Conservation (phyloP, 2,329 filamentous ascomycete genomes). For the Aspergillus spinulosporus region DNA sequence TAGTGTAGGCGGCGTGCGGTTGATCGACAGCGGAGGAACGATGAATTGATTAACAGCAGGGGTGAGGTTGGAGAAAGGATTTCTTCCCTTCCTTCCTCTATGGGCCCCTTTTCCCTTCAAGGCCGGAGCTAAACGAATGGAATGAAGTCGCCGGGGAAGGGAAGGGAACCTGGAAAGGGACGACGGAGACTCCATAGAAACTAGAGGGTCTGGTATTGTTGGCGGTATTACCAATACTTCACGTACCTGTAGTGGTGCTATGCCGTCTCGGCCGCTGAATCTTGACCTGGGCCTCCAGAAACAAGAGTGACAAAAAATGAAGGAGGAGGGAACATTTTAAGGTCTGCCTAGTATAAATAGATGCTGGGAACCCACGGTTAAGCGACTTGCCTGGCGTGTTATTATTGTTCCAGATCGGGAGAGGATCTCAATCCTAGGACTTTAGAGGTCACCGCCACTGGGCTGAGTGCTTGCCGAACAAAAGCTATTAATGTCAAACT, state of each 20-base stretch:
- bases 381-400: not conserved
- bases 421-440: conserved; percentile 1
- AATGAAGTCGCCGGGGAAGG: conserved; percentile 6
- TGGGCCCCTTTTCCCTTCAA: not conserved
- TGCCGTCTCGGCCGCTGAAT: not conserved
- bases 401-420: not conserved
- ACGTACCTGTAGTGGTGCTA: conserved; percentile 4
- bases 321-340: not conserved
- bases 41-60: conserved; percentile 9
- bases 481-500: not conserved
- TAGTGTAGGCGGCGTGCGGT: conserved; percentile 19
- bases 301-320: not conserved
- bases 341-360: not conserved
- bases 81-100: conserved; percentile 5
- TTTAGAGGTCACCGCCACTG: conserved; percentile 4
- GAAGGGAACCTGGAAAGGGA: not conserved
- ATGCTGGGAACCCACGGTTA: not conserved
- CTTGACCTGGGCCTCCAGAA: not conserved
- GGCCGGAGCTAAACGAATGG: conserved; percentile 1
- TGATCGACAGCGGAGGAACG: conserved; percentile 25
- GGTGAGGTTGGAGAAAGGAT: conserved; percentile 10
- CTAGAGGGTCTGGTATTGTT: not conserved
- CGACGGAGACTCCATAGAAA: not conserved
- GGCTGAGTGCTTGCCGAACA: not conserved
- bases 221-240: conserved; percentile 8